phyloP scores from a whole-genome alignment of 2,329 filamentous ascomycete genomes.

The Leptoxyphium fumago region DNA sequence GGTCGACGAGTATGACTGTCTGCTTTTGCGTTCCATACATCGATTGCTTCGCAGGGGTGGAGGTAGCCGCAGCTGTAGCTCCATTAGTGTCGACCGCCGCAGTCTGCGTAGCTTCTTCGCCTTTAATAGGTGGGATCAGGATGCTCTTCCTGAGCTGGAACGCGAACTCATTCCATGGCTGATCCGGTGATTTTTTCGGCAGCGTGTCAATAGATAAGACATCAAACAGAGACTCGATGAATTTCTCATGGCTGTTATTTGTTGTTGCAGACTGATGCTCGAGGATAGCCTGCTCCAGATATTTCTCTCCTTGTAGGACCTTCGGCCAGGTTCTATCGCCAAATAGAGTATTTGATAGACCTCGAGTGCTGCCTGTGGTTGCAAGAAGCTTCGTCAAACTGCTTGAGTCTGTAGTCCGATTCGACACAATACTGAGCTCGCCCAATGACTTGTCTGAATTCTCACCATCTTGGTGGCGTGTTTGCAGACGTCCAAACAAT shows the following conservation, averaged over 20 bases:
- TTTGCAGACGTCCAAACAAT: constrained; percentile 38
- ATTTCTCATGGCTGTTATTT: constrained; percentile 30
- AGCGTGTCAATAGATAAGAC: constrained; percentile 42
- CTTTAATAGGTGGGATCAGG: constrained; percentile 43
- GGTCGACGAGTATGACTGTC: constrained; percentile 43
- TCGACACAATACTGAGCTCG: constrained; percentile 45
- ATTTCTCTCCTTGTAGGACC: constrained; percentile 41
- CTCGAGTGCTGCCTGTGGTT: constrained; percentile 37
- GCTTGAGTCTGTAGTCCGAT: constrained; percentile 39
- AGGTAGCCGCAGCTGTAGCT: constrained; percentile 5
- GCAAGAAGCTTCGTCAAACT: constrained; percentile 38
- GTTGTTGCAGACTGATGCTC: constrained; percentile 24
- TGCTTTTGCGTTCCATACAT: constrained; percentile 52
- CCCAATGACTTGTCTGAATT: constrained; percentile 7
- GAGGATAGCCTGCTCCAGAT: constrained; percentile 35
- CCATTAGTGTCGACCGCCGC: constrained; percentile 19
- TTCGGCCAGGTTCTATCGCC: constrained; percentile 48
- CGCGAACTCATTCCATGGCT: constrained; percentile 41
- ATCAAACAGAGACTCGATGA: constrained; percentile 38
- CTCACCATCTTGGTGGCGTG: constrained; percentile 2
- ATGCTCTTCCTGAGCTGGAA: constrained; percentile 44
- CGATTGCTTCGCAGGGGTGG: constrained; percentile 27
- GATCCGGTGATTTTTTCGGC: constrained; percentile 33
- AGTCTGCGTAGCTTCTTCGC: constrained; percentile 26
- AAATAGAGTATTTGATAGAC: constrained; percentile 47